Base-by-base conservation (phyloP, 129 eudicot genomes). In the Chrysanthemum makinoi region DNA sequence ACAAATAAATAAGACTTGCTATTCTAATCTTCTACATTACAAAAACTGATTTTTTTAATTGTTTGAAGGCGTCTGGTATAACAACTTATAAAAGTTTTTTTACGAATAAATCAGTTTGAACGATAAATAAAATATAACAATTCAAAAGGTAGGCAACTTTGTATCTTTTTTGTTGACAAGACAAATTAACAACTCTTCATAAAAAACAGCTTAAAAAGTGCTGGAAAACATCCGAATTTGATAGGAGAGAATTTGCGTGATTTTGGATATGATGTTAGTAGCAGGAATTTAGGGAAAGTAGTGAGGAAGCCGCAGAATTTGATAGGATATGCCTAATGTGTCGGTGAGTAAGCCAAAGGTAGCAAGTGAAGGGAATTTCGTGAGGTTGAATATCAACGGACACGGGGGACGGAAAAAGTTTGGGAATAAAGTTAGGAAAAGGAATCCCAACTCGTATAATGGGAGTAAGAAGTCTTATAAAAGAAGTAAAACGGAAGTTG, bases 381-480 rank as follows among this genome's bases (percentile, higher is more conserved):
- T 90, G 82, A 94, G 82, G 72, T 80, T 94, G 43, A 94, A 87
- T 65, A 90, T 94, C 53, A 94, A 94, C 80, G 98, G 98, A 17
- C 79, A 83, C 51, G 96, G 97, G 3, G 81, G 81, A 54, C 79
- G 84, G 47, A 88, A 80, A 43, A 87, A 75, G 66, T 94, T 83
- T 65, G 74, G 47, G 12, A 79, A 46, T 58, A 94, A 82, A 86
- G 75, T 54, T 16, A 94, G 80, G 24, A 77, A 79, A 49, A 84
- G 71, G 76, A 81, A 82, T 50, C 67, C 62, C 16, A 80, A 85
- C 64, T 75, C 86, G 17, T 81, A 79, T 16, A 82, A 54, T 79
- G 68, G 76, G 47, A 78, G 61, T 57, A 69, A 74, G 14, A 87
- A 75, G 46, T 76, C 76, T 78, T 83, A 63, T 26, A 83, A 75